Evolutionary conservation across 2,329 filamentous ascomycete genomes (phyloP).

Genomic region (Fulvia fulva): DNA sequence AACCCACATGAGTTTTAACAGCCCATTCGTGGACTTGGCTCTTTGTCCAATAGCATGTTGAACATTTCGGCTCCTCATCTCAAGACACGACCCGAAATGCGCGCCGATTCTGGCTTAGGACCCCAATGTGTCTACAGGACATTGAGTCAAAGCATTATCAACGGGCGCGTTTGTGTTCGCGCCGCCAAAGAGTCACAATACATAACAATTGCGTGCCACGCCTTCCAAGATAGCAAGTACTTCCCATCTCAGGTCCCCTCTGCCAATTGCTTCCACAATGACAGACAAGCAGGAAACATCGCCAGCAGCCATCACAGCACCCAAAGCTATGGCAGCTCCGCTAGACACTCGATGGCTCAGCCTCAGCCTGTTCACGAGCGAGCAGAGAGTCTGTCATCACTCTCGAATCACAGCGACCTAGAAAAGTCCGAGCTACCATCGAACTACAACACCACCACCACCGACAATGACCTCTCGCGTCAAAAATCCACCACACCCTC

Average conservation of each 20-base stretch:
- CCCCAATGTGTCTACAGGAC: too few species aligned
- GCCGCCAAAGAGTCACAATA: not conserved
- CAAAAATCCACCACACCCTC: slow-evolving; percentile 17
- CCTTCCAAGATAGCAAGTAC: not conserved
- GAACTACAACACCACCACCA: not conserved
- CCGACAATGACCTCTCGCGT: slow-evolving; percentile 4
- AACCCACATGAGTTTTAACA: too few species aligned
- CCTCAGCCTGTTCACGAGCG: not conserved
- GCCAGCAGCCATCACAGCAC: not conserved
- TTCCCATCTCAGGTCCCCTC: not conserved
- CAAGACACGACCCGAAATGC: not conserved
- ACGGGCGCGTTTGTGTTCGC: not conserved
- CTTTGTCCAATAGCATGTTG: not conserved
- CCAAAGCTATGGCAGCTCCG: not conserved
- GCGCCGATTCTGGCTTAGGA: not conserved
- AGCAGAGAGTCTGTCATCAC: not conserved
- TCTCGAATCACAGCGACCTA: not conserved
- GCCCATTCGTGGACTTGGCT: not conserved
- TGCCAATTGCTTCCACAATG: too few species aligned
- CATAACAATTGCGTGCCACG: not conserved
- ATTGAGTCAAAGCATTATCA: too few species aligned
- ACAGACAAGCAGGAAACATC: not conserved
- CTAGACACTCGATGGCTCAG: not conserved
- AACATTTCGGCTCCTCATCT: not conserved
- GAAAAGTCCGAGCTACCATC: slow-evolving; percentile 1